Evolutionary conservation across 441 rosid genomes (phyloP).

Genomic region (Geranium incanum): DNA sequence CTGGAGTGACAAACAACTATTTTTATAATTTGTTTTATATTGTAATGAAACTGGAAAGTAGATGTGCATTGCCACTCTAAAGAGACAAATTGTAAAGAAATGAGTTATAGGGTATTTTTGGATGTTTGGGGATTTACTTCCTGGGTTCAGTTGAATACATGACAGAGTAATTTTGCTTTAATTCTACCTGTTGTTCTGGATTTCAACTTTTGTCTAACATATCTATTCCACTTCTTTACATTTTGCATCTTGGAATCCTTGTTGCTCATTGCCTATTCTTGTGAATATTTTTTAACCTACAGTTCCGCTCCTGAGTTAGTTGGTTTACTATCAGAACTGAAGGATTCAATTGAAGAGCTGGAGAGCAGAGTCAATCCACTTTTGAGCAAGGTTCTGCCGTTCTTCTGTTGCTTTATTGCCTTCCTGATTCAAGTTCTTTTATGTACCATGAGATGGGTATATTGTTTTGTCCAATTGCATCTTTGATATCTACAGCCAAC

Average conservation of each 20-base stretch:
- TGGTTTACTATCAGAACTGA: constrained; percentile 71
- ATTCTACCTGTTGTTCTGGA: not conserved
- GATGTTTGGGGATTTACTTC: not conserved
- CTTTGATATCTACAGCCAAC: constrained; percentile 11
- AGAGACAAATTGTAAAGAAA: not conserved
- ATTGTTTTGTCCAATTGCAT: constrained; percentile 27
- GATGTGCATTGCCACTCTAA: not conserved
- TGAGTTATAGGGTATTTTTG: not conserved
- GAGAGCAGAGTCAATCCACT: constrained; percentile 60
- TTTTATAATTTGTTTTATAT: not conserved
- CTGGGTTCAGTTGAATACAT: not conserved
- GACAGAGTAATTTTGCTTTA: not conserved
- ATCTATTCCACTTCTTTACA: not conserved
- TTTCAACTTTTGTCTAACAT: not conserved
- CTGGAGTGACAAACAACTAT: not conserved
- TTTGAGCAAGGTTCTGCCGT: constrained; percentile 44
- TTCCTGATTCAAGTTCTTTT: constrained; percentile 2
- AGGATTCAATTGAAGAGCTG: constrained; percentile 57
- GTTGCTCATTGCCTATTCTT: not conserved
- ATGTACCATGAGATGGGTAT: no score
- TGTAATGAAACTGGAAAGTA: not conserved
- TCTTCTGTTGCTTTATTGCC: constrained; percentile 11
- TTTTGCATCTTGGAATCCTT: not conserved
- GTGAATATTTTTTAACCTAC: constrained; percentile 8
- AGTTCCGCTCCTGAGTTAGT: constrained; percentile 84